These are phyloP conservation scores for Fusarium sp. DNA, from an alignment of 2,329 filamentous ascomycete species.

Conservation along the genomic window DNA sequence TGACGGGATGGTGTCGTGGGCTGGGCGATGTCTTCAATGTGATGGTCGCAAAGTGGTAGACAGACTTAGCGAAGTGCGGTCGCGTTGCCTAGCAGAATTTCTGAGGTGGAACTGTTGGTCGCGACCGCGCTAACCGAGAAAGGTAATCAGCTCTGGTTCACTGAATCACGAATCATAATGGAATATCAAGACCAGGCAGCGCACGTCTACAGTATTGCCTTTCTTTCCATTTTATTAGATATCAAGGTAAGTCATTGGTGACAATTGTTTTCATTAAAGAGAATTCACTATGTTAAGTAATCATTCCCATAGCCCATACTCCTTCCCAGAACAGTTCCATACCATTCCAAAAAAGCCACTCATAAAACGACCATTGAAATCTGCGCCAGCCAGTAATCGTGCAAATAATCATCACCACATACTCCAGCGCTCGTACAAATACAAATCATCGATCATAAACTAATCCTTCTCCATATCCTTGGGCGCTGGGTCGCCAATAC, in stretches of 20 bases:
- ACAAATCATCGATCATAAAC: constrained; percentile 15
- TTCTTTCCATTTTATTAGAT: background rate
- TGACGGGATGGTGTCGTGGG: constrained; percentile 22
- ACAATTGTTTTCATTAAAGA: background rate
- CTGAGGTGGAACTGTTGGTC: constrained; percentile 43
- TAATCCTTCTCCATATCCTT: constrained; percentile 93
- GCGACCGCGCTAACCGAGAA: constrained; percentile 52
- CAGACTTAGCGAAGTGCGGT: constrained; percentile 39
- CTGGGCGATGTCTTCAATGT: constrained; percentile 33
- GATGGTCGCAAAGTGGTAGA: constrained; percentile 46
- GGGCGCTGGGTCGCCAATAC: constrained; percentile 93
- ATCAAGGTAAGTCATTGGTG: background rate
- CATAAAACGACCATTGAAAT: constrained; percentile 23
- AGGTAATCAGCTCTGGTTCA: constrained; percentile 51
- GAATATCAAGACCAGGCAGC: background rate
- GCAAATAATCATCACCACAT: constrained; percentile 40
- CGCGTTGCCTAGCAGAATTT: constrained; percentile 52
- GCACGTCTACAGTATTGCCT: background rate
- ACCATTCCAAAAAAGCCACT: constrained; percentile 6
- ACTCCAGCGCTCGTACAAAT: constrained; percentile 37
- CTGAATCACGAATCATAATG: background rate
- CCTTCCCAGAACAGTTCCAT: constrained; percentile 5
- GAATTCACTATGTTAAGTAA: background rate
- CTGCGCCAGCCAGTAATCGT: constrained; percentile 53
- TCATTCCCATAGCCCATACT: constrained; percentile 3